phyloP scores from a whole-genome alignment of 2,329 filamentous ascomycete species.

The Penicillium fuscoglaucum region DNA sequence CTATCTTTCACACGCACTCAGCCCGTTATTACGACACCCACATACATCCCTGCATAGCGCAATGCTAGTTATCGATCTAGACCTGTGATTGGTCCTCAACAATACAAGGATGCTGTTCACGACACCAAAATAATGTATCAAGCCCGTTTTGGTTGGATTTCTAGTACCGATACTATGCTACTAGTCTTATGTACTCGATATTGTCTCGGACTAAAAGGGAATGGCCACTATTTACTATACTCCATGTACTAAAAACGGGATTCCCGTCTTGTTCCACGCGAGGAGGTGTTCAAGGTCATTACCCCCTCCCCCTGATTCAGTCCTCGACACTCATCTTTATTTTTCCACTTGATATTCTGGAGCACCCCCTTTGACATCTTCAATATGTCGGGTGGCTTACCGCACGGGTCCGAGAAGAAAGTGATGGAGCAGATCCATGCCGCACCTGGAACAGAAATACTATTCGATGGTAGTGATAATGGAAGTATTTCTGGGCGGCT shows the following conservation, averaged over 20 bases:
- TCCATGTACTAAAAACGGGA: background rate
- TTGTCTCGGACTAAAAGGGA: background rate
- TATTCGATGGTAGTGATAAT: slow-evolving; percentile 8
- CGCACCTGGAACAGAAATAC: slow-evolving; percentile 14
- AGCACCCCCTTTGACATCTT: background rate
- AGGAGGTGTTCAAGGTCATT: background rate
- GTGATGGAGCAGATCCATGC: background rate
- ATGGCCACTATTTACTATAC: background rate
- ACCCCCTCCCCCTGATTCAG: too few species aligned
- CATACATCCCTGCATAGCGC: background rate
- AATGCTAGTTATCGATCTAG: background rate
- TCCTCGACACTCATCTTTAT: background rate
- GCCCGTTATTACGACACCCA: slow-evolving; percentile 4
- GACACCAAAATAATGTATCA: background rate
- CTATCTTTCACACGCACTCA: background rate
- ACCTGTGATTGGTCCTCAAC: background rate
- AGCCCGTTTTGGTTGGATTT: background rate
- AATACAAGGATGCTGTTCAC: background rate
- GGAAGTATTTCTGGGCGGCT: slow-evolving; percentile 12
- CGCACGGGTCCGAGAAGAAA: background rate
- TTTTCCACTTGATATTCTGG: background rate
- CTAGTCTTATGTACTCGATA: background rate
- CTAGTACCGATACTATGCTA: background rate
- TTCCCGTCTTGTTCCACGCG: background rate
- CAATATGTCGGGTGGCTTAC: background rate